A percentile compares a stretch with the other conserved stretches of the same genome.
phyloP scores from a whole-genome alignment of 306 rosid species.

The Castanopsis chinensis region DNA sequence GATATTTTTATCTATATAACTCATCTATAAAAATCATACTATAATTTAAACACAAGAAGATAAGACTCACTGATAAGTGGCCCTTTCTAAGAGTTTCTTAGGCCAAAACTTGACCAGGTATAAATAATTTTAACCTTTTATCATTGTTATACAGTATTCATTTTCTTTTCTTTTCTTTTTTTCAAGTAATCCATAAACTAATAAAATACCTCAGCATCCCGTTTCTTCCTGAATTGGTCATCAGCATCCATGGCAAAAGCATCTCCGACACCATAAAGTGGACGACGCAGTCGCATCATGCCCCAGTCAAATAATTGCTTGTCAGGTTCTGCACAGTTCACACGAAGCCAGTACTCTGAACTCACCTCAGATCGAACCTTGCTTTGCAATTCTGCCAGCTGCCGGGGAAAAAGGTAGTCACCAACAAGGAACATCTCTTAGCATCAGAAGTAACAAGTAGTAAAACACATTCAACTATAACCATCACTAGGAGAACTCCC shows the following conservation, averaged over 20 bases:
- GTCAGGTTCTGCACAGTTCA: constrained; percentile 81
- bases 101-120: background rate
- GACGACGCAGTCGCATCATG: constrained; percentile 84
- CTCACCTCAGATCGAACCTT: constrained; percentile 82
- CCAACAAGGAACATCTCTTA: constrained; percentile 64
- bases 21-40: background rate
- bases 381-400: constrained; percentile 84
- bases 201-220: constrained; percentile 80
- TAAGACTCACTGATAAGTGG: background rate
- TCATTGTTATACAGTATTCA: background rate
- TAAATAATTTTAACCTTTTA: background rate
- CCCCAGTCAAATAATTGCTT: constrained; percentile 94
- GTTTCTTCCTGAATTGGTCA: constrained; percentile 85
- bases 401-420: constrained; percentile 61
- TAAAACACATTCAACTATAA: constrained; percentile 12
- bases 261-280: constrained; percentile 94
- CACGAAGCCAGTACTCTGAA: constrained; percentile 85
- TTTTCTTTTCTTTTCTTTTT: background rate
- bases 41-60: background rate
- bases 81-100: background rate
- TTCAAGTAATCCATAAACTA: constrained; percentile 12
- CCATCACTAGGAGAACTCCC: constrained; percentile 26
- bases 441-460: constrained; percentile 28
- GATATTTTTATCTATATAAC: background rate
- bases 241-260: constrained; percentile 91